These are phyloP conservation scores for Viridothelium virens DNA, from an alignment of 495 filamentous ascomycete genomes.

Conservation along the genomic window DNA sequence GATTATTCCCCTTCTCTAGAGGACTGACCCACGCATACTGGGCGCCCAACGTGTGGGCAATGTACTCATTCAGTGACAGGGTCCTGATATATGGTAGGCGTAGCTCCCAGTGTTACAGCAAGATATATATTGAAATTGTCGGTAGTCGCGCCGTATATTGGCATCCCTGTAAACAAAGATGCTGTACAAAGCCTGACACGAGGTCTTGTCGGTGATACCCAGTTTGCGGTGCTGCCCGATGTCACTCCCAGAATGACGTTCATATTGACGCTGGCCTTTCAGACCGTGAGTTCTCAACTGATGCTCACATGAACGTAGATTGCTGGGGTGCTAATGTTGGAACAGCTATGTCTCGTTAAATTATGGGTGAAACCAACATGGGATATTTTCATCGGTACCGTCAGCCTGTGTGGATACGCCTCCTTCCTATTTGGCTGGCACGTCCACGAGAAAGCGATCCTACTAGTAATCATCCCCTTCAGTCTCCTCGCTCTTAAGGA, in stretches of 20 bases:
- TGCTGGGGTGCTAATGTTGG: conserved; percentile 19
- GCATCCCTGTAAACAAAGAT: conserved; percentile 59
- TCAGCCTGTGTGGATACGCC: conserved; percentile 92
- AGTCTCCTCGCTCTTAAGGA: conserved; percentile 89
- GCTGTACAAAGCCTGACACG: conserved; percentile 84
- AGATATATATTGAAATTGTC: conserved; percentile 27
- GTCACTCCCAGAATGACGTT: conserved; percentile 76
- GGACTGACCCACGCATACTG: conserved; percentile 96
- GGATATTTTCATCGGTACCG: conserved; percentile 78
- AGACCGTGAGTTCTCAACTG: conserved; percentile 47
- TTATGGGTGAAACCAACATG: conserved; percentile 74
- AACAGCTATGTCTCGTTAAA: conserved; percentile 63
- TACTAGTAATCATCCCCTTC: conserved; percentile 92
- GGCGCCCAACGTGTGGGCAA: conserved; percentile 95
- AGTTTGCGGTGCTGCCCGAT: conserved; percentile 87
- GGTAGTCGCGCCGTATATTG: conserved; percentile 69
- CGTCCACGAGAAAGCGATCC: conserved; percentile 94
- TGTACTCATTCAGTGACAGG: conserved; percentile 88
- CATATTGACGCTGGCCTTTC: conserved; percentile 71
- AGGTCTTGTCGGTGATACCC: conserved; percentile 88
- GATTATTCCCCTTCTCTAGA: conserved; percentile 88
- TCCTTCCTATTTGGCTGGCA: conserved; percentile 99
- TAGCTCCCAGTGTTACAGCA: not conserved
- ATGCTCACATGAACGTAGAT: not conserved
- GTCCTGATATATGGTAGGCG: conserved; percentile 67